A percentile compares a stretch with the other conserved stretches of the same genome.
Conservation (phyloP, 306 rosid genomes). For the Vicia sativa region DNA sequence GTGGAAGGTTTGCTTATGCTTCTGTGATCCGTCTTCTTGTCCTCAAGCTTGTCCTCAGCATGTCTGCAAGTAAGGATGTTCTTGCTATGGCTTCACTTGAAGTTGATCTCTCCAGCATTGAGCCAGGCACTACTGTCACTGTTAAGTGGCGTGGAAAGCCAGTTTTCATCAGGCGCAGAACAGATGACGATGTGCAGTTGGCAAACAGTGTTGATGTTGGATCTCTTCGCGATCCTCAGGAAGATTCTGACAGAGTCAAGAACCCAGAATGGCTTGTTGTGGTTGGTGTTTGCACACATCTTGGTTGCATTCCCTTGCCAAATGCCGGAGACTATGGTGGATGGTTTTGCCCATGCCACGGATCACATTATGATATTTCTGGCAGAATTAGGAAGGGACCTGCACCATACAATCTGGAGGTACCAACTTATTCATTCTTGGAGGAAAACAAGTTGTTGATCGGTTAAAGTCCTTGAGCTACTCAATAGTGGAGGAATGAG, state of each 20-base stretch:
- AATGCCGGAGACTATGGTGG: slow-evolving; percentile 91
- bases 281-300: slow-evolving; percentile 85
- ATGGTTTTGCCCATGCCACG: slow-evolving; percentile 95
- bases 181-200: slow-evolving; percentile 71
- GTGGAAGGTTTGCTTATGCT: slow-evolving; percentile 84
- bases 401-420: slow-evolving; percentile 89
- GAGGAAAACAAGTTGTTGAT: slow-evolving; percentile 69
- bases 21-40: slow-evolving; percentile 75
- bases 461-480: slow-evolving; percentile 54
- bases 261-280: slow-evolving; percentile 86
- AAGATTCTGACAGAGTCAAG: slow-evolving; percentile 71
- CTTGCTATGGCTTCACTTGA: slow-evolving; percentile 87
- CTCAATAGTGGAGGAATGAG: slow-evolving; percentile 18
- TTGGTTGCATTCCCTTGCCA: slow-evolving; percentile 91
- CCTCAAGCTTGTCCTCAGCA: slow-evolving; percentile 84
- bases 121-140: slow-evolving; percentile 79
- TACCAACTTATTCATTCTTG: slow-evolving; percentile 77
- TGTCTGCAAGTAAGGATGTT: slow-evolving; percentile 94
- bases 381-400: slow-evolving; percentile 91
- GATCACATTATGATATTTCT: slow-evolving; percentile 83
- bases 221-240: slow-evolving; percentile 83
- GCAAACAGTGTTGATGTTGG: slow-evolving; percentile 76
- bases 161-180: slow-evolving; percentile 84
- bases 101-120: slow-evolving; percentile 85
- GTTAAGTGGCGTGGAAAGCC: slow-evolving; percentile 96